A percentile compares a stretch with the other conserved stretches of the same genome.
Conservation (phyloP, 2,329 filamentous ascomycete species). For the Passalora sequoiae region DNA sequence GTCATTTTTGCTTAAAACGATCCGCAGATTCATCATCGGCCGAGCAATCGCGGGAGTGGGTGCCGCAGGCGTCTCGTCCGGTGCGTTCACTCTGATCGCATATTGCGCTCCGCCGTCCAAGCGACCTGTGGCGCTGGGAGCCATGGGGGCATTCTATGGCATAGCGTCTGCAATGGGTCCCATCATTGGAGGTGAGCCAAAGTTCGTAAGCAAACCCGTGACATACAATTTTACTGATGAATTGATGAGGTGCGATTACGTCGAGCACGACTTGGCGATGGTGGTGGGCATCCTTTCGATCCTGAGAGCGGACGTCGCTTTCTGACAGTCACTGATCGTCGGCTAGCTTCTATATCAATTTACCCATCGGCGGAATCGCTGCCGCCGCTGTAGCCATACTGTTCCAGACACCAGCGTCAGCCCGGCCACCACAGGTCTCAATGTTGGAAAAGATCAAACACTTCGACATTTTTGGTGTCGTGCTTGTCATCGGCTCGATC, state of each 20-base stretch:
- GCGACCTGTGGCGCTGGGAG: constrained; percentile 15
- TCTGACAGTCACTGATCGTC: too few relatives aligned
- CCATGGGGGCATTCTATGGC: constrained; percentile 19
- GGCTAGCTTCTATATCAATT: constrained; percentile 41
- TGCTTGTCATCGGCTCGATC: constrained; percentile 32
- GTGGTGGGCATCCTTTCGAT: constrained; percentile 8
- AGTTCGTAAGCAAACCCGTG: too few relatives aligned
- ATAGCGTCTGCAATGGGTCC: constrained; percentile 13
- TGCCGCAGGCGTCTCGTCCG: constrained; percentile 31
- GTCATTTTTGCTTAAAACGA: too few relatives aligned
- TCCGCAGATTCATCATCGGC: constrained; percentile 39
- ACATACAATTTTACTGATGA: too few relatives aligned
- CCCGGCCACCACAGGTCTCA: constrained; percentile 25
- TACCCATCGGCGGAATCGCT: constrained; percentile 41
- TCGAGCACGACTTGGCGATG: constrained; percentile 34
- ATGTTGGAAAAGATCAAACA: constrained; percentile 19
- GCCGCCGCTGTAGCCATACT: constrained; percentile 31
- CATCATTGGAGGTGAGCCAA: constrained; percentile 16
- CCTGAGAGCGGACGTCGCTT: too few relatives aligned
- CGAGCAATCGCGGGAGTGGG: constrained; percentile 37
- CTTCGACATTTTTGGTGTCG: constrained; percentile 36
- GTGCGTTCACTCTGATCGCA: constrained; percentile 28
- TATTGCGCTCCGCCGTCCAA: constrained; percentile 7
- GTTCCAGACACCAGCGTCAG: constrained; percentile 29
- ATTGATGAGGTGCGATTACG: constrained; percentile 16